Conservation (phyloP, 1,139 yeast species). For the Taphrina populina region DNA sequence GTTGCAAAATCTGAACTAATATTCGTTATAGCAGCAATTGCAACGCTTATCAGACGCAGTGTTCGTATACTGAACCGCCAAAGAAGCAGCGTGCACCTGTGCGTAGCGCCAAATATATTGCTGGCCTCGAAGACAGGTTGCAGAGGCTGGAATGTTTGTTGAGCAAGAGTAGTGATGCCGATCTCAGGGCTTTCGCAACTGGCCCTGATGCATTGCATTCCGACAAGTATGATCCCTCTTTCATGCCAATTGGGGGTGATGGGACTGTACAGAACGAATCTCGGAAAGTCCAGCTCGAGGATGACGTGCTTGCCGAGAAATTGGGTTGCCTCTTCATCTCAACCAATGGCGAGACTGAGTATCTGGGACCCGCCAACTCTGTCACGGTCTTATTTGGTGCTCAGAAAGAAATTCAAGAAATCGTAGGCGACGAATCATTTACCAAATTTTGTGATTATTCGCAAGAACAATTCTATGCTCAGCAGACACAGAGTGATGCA, state of each 20-base stretch:
- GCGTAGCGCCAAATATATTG: constrained; percentile 41
- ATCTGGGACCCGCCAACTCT: constrained; percentile 7
- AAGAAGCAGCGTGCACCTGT: constrained; percentile 43
- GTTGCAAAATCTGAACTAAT: constrained; percentile 52
- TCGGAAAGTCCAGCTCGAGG: constrained; percentile 3
- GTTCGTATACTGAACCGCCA: constrained; percentile 43
- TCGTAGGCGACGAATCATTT: constrained; percentile 12
- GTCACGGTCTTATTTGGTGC: constrained; percentile 8
- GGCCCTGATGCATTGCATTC: not conserved
- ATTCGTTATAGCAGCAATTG: constrained; percentile 35
- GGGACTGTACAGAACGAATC: not conserved
- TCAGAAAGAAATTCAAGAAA: constrained; percentile 1
- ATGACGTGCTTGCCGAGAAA: constrained; percentile 16
- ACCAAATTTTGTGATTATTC: constrained; percentile 1
- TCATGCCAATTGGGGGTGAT: no score
- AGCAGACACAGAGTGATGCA: not conserved
- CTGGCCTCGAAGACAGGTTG: constrained; percentile 44
- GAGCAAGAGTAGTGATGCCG: constrained; percentile 39
- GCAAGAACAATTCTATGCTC: not conserved
- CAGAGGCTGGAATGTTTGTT: constrained; percentile 45
- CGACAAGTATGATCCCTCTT: no score
- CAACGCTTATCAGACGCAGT: constrained; percentile 37
- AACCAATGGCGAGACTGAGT: constrained; percentile 1
- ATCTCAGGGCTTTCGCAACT: constrained; percentile 16
- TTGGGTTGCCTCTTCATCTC: constrained; percentile 16